Conservation (phyloP, 768 basidiomycete genomes). For the Lactarius sanguifluus region DNA sequence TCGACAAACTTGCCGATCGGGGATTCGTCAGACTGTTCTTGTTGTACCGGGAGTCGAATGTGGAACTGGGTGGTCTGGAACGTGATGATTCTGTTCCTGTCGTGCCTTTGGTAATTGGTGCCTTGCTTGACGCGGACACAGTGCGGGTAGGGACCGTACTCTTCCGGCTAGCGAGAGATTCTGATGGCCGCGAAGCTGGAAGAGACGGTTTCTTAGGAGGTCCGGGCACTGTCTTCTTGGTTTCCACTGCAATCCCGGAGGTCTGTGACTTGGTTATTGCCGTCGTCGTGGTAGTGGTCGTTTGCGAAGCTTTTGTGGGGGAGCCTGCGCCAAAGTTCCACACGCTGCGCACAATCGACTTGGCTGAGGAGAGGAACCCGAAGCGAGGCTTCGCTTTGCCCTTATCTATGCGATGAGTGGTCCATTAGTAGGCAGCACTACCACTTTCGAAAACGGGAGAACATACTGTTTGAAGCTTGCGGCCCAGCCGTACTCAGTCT, state of each 20-base stretch:
- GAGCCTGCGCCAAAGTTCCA: constrained; percentile 58
- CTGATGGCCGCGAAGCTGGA: constrained; percentile 12
- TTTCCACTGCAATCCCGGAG: constrained; percentile 4
- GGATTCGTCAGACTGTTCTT: constrained; percentile 5
- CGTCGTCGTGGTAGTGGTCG: constrained; percentile 32
- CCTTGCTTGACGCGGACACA: constrained; percentile 15
- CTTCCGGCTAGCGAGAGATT: constrained; percentile 5
- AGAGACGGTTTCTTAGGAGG: constrained; percentile 23
- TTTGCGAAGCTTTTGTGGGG: constrained; percentile 32
- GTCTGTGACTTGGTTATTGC: constrained; percentile 35
- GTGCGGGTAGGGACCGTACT: constrained; percentile 3
- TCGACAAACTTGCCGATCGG: constrained; percentile 7
- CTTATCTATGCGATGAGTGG: constrained; percentile 28
- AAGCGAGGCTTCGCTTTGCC: constrained; percentile 55
- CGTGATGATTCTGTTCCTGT: constrained; percentile 25
- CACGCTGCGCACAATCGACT: constrained; percentile 68
- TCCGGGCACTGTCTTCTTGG: constrained; percentile 13
- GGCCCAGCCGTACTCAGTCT: constrained; percentile 39
- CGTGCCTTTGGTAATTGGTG: constrained; percentile 14
- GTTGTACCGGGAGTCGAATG: constrained; percentile 29
- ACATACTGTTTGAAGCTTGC: constrained; percentile 30
- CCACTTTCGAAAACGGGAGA: constrained; percentile 20
- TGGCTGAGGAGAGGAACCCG: constrained; percentile 69
- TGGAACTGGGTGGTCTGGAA: constrained; percentile 34
- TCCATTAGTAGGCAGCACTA: neutral